phyloP scores from a whole-genome alignment of 2,329 filamentous ascomycete species.

The Ceratocystis papillata region DNA sequence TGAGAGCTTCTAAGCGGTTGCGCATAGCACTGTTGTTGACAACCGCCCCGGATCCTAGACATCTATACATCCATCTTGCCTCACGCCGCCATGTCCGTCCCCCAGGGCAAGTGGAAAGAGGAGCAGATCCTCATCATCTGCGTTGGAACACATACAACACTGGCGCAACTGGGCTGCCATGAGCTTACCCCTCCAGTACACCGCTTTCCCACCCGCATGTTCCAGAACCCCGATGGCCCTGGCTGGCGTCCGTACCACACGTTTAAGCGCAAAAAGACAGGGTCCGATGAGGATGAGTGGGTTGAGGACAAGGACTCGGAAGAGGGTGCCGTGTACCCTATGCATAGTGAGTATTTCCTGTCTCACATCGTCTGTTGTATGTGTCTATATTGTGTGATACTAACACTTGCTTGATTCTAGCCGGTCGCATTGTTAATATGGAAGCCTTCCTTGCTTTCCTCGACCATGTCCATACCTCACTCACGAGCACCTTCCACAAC shows the following conservation, averaged over 20 bases:
- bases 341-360: slow-evolving; percentile 42
- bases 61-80: neutral
- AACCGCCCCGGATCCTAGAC: neutral
- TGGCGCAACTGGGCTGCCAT: slow-evolving; percentile 79
- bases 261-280: slow-evolving; percentile 49
- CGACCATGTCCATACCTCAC: slow-evolving; percentile 77
- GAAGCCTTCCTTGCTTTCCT: slow-evolving; percentile 86
- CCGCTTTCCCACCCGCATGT: slow-evolving; percentile 89
- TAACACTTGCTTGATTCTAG: slow-evolving; percentile 31
- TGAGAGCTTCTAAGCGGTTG: too few species aligned
- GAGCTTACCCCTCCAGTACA: slow-evolving; percentile 85
- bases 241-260: slow-evolving; percentile 69
- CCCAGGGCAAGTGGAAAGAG: slow-evolving; percentile 51
- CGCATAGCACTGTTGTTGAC: too few species aligned
- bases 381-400: neutral
- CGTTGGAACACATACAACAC: slow-evolving; percentile 76
- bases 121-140: slow-evolving; percentile 60
- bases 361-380: neutral
- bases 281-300: slow-evolving; percentile 55
- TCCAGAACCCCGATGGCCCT: slow-evolving; percentile 68
- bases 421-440: slow-evolving; percentile 82
- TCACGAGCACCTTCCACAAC: slow-evolving; percentile 90
- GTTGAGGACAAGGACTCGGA: slow-evolving; percentile 82
- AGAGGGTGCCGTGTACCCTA: slow-evolving; percentile 82
- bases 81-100: slow-evolving; percentile 40